These are phyloP conservation scores for Leucaena leucocephala DNA, from an alignment of 306 rosid genomes.

Conservation along the genomic window DNA sequence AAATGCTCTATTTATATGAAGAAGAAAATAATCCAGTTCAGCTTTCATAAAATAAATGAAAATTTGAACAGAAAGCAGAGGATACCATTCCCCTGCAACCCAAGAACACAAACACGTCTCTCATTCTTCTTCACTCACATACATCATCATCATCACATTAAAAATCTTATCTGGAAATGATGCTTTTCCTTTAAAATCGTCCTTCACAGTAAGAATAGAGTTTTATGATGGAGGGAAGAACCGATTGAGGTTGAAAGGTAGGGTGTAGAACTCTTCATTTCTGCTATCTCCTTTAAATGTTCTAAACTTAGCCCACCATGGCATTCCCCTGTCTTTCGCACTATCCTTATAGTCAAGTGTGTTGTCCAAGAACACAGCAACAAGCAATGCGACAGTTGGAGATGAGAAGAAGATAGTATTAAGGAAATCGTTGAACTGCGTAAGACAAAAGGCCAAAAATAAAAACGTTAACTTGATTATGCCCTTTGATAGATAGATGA, in stretches of 20 bases:
- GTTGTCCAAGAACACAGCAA: slow-evolving; percentile 90
- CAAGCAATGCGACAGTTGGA: slow-evolving; percentile 83
- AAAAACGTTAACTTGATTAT: background rate
- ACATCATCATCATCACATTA: slow-evolving; percentile 34
- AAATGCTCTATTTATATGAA: background rate
- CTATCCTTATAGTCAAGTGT: slow-evolving; percentile 87
- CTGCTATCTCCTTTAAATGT: slow-evolving; percentile 83
- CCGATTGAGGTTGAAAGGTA: slow-evolving; percentile 93
- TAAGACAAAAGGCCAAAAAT: background rate
- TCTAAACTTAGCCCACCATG: slow-evolving; percentile 96
- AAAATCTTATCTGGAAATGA: slow-evolving; percentile 59
- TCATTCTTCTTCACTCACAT: slow-evolving; percentile 39
- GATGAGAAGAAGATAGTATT: slow-evolving; percentile 79
- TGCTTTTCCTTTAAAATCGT: slow-evolving; percentile 59
- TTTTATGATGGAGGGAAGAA: slow-evolving; percentile 89
- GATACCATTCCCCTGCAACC: slow-evolving; percentile 29
- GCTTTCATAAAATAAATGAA: background rate
- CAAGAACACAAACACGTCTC: slow-evolving; percentile 1
- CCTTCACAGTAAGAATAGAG: slow-evolving; percentile 4
- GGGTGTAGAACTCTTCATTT: slow-evolving; percentile 95
- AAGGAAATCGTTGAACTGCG: slow-evolving; percentile 93
- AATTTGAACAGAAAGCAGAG: slow-evolving; percentile 27
- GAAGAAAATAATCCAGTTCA: background rate
- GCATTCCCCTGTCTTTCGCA: slow-evolving; percentile 94
- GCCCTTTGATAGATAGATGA: background rate